Base-by-base conservation (phyloP, 495 filamentous ascomycete species). In the Daldinia caldariorum region DNA sequence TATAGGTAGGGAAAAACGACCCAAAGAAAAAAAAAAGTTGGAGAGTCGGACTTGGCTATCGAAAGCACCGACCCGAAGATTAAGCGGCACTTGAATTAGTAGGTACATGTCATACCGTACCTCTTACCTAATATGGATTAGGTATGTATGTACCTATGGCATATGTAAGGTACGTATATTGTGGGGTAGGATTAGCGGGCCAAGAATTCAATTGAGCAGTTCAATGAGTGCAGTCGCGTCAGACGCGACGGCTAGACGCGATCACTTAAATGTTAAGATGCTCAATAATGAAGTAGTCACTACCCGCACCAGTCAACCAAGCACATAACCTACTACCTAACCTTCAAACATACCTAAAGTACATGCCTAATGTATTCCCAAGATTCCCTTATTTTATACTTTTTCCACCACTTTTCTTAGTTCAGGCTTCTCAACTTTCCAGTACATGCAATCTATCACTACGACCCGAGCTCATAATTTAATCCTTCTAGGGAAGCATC, bases 1-100 rank as follows among this genome's bases (percentile, higher is more conserved):
- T 22, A 47, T 22, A 39, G 16, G 31, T 45, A 54, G 66, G 45
- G 29, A 45, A 51, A 32, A 50, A 39, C 43, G 22, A 26, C 1
- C 1, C 1, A 26, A 26, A 45, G 55, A 20, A 76, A 72, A 76
- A 76, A 76, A 76, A 76, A 74, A 71, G 67, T 69, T 74, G 59
- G 22, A 63, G 35, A 59, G 49, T 59, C 66, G 62, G 63, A 32
- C 49, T 32, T 32, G 4, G 37, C 22, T 60, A 32, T 37, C 35
- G 41, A 74, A 22, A 72, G 43, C 61, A 58, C 70, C 65, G 70
- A 72, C 54, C 61, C 45, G 54, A 61, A 0, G 20, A 45, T 57
- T 53, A 62, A 41, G 37, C 41, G 58, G 58, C 29, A 16, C 43
- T 37, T n/a, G n/a, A n/a, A n/a, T n/a, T n/a, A n/a, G n/a, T n/a